A percentile compares a stretch with the other conserved stretches of the same genome.
phyloP scores from a whole-genome alignment of 1,284 basidiomycete species.

The Papiliotrema laurentii region DNA sequence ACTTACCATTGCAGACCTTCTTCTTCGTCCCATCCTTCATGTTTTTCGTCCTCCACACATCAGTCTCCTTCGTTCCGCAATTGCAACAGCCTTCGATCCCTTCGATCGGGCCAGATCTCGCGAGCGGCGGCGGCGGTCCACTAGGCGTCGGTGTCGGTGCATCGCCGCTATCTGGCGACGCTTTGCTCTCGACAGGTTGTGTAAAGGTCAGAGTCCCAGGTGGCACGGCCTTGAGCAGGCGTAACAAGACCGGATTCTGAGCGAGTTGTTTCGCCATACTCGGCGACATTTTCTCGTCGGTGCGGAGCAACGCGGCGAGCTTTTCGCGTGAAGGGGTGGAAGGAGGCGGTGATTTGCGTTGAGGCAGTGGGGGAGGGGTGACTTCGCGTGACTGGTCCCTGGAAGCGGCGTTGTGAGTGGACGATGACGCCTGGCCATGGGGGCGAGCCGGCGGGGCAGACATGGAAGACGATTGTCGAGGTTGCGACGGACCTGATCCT shows the following conservation, averaged over 20 bases:
- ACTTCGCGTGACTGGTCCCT: conserved; percentile 11
- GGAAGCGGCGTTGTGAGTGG: neutral
- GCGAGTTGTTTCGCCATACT: conserved; percentile 34
- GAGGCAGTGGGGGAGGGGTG: conserved; percentile 29
- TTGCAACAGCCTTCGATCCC: conserved; percentile 33
- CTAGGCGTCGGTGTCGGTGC: conserved; percentile 2
- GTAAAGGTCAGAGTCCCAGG: conserved; percentile 9
- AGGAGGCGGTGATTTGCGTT: conserved; percentile 33
- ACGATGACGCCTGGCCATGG: neutral
- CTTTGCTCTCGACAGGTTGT: neutral
- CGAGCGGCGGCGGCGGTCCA: conserved; percentile 7
- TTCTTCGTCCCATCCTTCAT: conserved; percentile 32
- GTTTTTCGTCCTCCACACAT: conserved; percentile 38
- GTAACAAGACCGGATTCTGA: conserved; percentile 33
- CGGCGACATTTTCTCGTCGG: conserved; percentile 40
- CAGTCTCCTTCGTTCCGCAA: conserved; percentile 35
- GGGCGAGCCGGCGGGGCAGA: neutral
- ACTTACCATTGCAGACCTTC: conserved; percentile 45
- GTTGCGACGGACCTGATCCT: neutral
- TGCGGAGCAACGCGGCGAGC: conserved; percentile 33
- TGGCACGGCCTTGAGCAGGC: conserved; percentile 38
- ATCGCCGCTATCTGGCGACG: neutral
- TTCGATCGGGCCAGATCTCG: conserved; percentile 2
- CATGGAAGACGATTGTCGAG: conserved; percentile 9
- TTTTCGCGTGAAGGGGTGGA: conserved; percentile 36